Conservation (phyloP, 192 early-diverging fungal species). For the Mortierella hygrophila region DNA sequence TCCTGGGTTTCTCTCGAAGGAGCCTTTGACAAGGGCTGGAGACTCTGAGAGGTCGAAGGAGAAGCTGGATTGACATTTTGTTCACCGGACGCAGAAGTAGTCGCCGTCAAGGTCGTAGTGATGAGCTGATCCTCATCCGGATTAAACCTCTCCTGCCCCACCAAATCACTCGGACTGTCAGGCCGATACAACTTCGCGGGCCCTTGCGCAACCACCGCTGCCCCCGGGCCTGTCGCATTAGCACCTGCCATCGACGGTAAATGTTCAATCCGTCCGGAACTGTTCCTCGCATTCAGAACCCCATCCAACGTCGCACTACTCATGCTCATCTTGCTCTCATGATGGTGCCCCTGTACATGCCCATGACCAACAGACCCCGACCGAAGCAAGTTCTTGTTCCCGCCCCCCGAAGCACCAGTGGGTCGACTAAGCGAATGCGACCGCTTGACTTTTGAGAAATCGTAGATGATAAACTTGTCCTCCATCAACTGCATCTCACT, state of each 20-base stretch:
- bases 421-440: constrained; percentile 24
- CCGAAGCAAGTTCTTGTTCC: constrained; percentile 18
- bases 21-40: not conserved
- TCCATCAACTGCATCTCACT: constrained; percentile 83
- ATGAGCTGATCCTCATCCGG: constrained; percentile 48
- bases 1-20: not conserved
- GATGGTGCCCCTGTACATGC: not conserved
- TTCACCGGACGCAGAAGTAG: not conserved
- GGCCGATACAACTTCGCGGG: constrained; percentile 20
- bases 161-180: constrained; percentile 36
- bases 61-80: not conserved
- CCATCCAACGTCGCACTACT: constrained; percentile 34
- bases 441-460: constrained; percentile 70
- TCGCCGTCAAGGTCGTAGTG: not conserved
- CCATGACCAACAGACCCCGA: constrained; percentile 5
- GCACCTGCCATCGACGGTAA: constrained; percentile 9
- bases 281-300: constrained; percentile 14
- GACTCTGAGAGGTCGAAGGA: not conserved
- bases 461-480: constrained; percentile 80
- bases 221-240: too few relatives aligned
- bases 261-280: constrained; percentile 31
- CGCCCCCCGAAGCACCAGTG: not conserved
- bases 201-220: not conserved
- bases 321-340: constrained; percentile 19
- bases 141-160: constrained; percentile 43